Evolutionary conservation across 2,329 filamentous ascomycete species (phyloP).

Genomic region (Cordyceps cicadae): DNA sequence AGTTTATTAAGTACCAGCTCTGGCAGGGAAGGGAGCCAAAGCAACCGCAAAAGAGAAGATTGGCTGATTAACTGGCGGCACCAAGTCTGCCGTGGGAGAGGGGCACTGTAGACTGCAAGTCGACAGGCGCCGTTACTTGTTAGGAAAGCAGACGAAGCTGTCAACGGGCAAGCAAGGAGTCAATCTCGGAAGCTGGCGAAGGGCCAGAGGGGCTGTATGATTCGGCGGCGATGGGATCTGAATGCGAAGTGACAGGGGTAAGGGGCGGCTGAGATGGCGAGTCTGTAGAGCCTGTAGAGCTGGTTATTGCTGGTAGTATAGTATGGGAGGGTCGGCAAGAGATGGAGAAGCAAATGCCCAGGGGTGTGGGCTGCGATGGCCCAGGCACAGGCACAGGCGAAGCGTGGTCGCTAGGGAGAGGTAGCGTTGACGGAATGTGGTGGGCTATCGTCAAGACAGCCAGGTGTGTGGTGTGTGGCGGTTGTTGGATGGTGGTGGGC

Average conservation of each 20-base stretch:
- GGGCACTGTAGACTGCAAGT: background rate
- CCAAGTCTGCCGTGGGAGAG: background rate
- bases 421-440: conserved; percentile 4
- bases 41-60: background rate
- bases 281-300: conserved; percentile 8
- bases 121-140: background rate
- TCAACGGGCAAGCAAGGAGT: conserved; percentile 2
- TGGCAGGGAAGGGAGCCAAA: background rate
- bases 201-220: background rate
- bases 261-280: conserved; percentile 5
- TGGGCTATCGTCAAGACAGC: conserved; percentile 5
- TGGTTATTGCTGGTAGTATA: background rate
- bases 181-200: background rate
- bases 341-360: conserved; percentile 3
- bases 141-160: background rate
- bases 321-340: conserved; percentile 8
- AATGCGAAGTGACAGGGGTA: conserved; percentile 3
- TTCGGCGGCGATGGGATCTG: conserved; percentile 11
- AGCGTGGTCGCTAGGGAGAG: conserved; percentile 3
- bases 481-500: conserved; percentile 3
- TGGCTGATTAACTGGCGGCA: background rate
- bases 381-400: background rate
- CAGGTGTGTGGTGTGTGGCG: background rate
- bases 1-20: background rate
- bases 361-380: background rate